A percentile compares a stretch with the other conserved stretches of the same genome.
Conservation (phyloP, 139 green algal species). For the Pedinophyceae sp. region DNA sequence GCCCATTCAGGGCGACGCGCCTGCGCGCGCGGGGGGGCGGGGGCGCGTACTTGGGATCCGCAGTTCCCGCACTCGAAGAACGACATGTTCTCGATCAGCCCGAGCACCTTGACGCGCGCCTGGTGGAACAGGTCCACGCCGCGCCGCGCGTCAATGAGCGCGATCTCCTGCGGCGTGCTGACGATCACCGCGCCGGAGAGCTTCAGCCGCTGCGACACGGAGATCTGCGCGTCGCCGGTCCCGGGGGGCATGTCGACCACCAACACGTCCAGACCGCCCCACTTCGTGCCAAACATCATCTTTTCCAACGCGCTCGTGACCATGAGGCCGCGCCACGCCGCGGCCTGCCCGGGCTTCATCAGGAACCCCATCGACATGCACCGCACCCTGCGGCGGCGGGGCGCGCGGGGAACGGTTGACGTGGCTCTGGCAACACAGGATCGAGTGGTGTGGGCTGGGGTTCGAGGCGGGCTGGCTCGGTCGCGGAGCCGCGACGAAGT, state of each 20-base stretch:
- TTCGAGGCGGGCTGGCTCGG: not conserved
- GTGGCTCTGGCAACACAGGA: not conserved
- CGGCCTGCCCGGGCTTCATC: constrained; percentile 48
- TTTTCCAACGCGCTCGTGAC: constrained; percentile 74
- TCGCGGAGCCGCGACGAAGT: not conserved
- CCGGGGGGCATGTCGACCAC: constrained; percentile 90
- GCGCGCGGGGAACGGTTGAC: not conserved
- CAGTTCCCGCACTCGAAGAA: constrained; percentile 44
- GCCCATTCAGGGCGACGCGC: no score
- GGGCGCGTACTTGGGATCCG: no score
- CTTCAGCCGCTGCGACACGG: constrained; percentile 49
- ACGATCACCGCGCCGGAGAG: constrained; percentile 73
- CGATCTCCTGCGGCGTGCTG: constrained; percentile 70
- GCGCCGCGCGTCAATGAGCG: constrained; percentile 41
- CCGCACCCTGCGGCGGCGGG: constrained; percentile 22
- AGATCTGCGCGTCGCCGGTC: constrained; percentile 54
- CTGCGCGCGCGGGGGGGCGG: no score
- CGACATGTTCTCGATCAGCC: constrained; percentile 83
- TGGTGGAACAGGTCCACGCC: constrained; percentile 64
- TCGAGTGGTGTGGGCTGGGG: no score
- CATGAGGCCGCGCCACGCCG: constrained; percentile 80
- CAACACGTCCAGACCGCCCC: constrained; percentile 68
- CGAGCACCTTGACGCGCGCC: constrained; percentile 58
- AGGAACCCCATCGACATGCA: constrained; percentile 85
- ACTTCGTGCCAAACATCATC: constrained; percentile 57